phyloP scores from a whole-genome alignment of 148 eudicot species.

The Rhododendron ovatum region DNA sequence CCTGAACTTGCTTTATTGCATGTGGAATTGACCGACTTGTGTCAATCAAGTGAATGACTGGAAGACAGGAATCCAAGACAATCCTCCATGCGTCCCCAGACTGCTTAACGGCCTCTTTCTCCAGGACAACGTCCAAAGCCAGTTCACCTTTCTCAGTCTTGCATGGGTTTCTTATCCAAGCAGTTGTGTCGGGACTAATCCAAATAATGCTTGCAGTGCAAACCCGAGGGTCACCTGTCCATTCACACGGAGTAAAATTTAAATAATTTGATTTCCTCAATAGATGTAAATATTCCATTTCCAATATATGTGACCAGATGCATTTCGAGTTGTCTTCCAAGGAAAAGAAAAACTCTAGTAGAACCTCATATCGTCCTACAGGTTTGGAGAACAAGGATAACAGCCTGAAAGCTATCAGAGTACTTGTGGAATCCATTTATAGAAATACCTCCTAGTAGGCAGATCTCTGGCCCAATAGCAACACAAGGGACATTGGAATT shows the following conservation, averaged over 20 bases:
- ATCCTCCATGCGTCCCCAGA: slow-evolving; percentile 94
- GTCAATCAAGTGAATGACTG: slow-evolving; percentile 73
- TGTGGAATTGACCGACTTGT: slow-evolving; percentile 72
- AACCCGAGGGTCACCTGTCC: slow-evolving; percentile 83
- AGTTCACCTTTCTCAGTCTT: slow-evolving; percentile 63
- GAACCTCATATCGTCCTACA: neutral
- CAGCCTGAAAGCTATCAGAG: slow-evolving; percentile 4
- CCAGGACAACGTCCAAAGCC: slow-evolving; percentile 73
- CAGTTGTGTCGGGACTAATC: slow-evolving; percentile 69
- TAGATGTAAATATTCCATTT: neutral
- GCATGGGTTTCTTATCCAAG: slow-evolving; percentile 55
- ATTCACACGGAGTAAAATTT: neutral
- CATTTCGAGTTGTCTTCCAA: too few relatives aligned
- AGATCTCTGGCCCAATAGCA: neutral
- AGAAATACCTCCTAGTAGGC: neutral
- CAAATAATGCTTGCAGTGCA: slow-evolving; percentile 63
- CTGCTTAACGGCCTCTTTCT: slow-evolving; percentile 65
- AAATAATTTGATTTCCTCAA: neutral
- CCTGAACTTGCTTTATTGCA: slow-evolving; percentile 89
- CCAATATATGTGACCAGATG: neutral
- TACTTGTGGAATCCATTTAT: neutral
- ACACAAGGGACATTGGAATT: neutral
- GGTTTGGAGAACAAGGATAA: neutral
- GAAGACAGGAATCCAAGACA: slow-evolving; percentile 86
- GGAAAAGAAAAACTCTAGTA: neutral